phyloP scores from a whole-genome alignment of 495 filamentous ascomycete species.

The Neurospora africana region DNA sequence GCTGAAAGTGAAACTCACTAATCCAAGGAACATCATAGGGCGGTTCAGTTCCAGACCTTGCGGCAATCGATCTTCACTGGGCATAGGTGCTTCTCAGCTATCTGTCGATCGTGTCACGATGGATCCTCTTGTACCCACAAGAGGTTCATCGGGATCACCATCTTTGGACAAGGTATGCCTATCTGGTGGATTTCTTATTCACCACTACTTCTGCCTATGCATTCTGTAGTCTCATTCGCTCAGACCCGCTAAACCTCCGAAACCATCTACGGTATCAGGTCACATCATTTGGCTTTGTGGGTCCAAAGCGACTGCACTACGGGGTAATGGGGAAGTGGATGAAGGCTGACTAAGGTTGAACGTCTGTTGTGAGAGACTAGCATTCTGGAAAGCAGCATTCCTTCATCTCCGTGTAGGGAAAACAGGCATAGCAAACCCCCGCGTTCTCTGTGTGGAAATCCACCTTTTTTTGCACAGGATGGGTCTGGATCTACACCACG shows the following conservation, averaged over 20 bases:
- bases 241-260: too few species aligned
- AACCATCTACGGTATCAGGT: too few species aligned
- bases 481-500: background rate
- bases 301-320: too few species aligned
- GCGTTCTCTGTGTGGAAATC: background rate
- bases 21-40: background rate
- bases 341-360: too few species aligned
- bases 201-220: background rate
- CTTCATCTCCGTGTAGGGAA: background rate
- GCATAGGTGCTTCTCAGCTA: background rate
- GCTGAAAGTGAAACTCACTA: background rate
- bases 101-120: background rate
- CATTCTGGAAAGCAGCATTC: background rate
- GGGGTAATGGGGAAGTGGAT: too few species aligned
- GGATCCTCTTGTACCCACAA: background rate
- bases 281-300: too few species aligned
- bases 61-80: background rate
- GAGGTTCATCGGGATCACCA: background rate
- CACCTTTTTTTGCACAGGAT: background rate
- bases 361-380: too few species aligned
- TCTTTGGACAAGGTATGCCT: background rate
- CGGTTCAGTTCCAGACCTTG: background rate
- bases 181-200: background rate
- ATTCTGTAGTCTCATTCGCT: too few species aligned
- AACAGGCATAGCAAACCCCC: background rate